These are phyloP conservation scores for Dryas octopetala DNA, from an alignment of 306 rosid species.

Conservation along the genomic window DNA sequence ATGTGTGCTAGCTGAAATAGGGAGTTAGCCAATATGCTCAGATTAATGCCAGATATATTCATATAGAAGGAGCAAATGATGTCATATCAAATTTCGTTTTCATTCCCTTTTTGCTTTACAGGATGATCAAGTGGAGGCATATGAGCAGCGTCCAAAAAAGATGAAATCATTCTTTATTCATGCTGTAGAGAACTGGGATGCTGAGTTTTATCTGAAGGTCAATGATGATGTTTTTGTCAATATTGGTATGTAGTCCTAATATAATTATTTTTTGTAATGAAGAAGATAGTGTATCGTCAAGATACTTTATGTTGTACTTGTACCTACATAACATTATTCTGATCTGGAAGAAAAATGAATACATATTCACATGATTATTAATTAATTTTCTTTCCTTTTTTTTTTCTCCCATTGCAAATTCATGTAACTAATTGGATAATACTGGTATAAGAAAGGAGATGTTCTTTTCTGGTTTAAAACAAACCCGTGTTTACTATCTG, in stretches of 20 bases:
- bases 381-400: too few relatives aligned
- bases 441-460: background rate
- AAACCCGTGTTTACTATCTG: background rate
- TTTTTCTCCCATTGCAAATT: background rate
- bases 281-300: conserved; percentile 5
- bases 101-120: conserved; percentile 32
- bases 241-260: conserved; percentile 58
- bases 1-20: conserved; percentile 1
- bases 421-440: background rate
- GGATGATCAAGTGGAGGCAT: conserved; percentile 64
- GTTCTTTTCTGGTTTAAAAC: too few relatives aligned
- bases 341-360: background rate
- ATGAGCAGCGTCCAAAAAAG: conserved; percentile 48
- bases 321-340: background rate
- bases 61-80: background rate
- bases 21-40: background rate
- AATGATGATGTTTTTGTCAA: conserved; percentile 66
- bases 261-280: conserved; percentile 21
- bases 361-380: background rate
- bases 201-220: conserved; percentile 66
- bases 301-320: background rate
- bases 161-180: conserved; percentile 53
- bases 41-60: background rate
- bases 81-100: background rate
- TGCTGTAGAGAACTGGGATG: conserved; percentile 65